Evolutionary conservation across 179 eudicot genomes (phyloP).

Genomic region (Gypsophila paniculata): DNA sequence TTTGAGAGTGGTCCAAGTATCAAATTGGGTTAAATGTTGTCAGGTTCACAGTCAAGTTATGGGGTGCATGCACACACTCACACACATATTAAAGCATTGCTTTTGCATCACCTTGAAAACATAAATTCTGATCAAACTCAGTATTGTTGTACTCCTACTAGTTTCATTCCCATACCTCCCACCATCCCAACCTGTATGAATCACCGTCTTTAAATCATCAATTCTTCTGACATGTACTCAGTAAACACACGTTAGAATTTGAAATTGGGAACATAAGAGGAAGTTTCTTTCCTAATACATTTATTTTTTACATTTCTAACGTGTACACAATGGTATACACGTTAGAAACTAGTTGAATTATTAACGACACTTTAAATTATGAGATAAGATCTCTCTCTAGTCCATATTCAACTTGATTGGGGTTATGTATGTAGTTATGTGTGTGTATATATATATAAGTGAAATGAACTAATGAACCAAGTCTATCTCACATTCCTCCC

Average conservation of each 20-base stretch:
- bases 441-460: not conserved
- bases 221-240: no score
- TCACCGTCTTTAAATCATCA: conserved; percentile 20
- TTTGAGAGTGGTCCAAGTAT: conserved; percentile 24
- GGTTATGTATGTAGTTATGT: no score
- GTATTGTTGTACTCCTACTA: not conserved
- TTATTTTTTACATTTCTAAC: no score
- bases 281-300: no score
- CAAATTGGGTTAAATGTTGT: conserved; percentile 23
- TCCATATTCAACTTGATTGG: not conserved
- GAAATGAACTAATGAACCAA: not conserved
- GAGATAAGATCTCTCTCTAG: conserved; percentile 23
- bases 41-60: conserved; percentile 26
- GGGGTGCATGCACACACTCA: conserved; percentile 20
- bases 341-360: no score
- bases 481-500: not conserved
- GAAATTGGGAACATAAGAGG: no score
- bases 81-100: conserved; percentile 9
- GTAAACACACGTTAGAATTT: no score
- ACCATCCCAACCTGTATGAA: conserved; percentile 23
- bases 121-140: conserved; percentile 22
- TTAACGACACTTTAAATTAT: conserved; percentile 12
- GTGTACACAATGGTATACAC: no score
- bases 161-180: conserved; percentile 8
- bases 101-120: conserved; percentile 28